These are phyloP conservation scores for Solanum infundibuliforme DNA, from an alignment of 257 asterid species.

Conservation along the genomic window DNA sequence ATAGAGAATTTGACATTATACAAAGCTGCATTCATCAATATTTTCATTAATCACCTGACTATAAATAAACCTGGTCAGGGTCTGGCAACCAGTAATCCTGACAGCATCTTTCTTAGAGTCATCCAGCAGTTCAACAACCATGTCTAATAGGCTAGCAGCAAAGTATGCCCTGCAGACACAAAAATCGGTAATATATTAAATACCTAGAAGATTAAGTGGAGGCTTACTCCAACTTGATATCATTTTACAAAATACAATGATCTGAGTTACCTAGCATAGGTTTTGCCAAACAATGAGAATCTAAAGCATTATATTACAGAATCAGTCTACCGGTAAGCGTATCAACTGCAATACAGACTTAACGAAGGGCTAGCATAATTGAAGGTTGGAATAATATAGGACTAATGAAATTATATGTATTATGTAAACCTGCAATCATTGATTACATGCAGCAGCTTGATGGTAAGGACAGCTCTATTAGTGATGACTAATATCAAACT, in stretches of 20 bases:
- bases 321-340: not conserved
- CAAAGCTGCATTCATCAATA: not conserved
- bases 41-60: slow-evolving; percentile 53
- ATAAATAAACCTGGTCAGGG: slow-evolving; percentile 60
- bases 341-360: not conserved
- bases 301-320: not conserved
- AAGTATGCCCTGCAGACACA: slow-evolving; percentile 71
- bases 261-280: not conserved
- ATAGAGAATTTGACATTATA: not conserved
- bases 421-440: not conserved
- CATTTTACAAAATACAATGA: not conserved
- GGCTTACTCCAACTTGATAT: not conserved
- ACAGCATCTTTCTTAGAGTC: slow-evolving; percentile 49
- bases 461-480: not conserved
- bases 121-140: slow-evolving; percentile 62
- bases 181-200: slow-evolving; percentile 6
- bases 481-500: not conserved
- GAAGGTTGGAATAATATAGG: not conserved
- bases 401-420: not conserved
- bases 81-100: slow-evolving; percentile 71
- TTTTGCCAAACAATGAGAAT: not conserved
- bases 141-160: slow-evolving; percentile 59
- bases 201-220: not conserved
- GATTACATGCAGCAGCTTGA: not conserved
- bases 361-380: not conserved